Conservation (phyloP, 1,284 basidiomycete genomes). For the Ustilago trichophora region DNA sequence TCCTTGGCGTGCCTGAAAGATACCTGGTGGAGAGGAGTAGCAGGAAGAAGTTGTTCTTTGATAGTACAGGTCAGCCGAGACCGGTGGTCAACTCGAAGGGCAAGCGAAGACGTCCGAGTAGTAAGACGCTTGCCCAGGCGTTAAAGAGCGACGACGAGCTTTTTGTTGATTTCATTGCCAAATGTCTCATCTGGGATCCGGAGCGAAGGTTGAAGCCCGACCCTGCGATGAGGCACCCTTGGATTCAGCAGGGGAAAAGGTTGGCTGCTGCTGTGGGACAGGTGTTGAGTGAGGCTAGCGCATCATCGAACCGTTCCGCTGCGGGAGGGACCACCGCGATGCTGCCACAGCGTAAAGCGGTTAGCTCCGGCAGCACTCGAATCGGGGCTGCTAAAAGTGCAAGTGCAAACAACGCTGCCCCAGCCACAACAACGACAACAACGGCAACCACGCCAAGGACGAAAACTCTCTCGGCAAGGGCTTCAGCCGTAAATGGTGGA, state of each 20-base stretch:
- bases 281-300: constrained; percentile 3
- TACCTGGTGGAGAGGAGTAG: constrained; percentile 93
- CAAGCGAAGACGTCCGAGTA: constrained; percentile 85
- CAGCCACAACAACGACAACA: background rate
- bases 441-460: constrained; percentile 6
- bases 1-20: constrained; percentile 92
- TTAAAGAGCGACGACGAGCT: constrained; percentile 85
- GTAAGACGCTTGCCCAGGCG: constrained; percentile 87
- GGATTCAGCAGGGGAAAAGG: constrained; percentile 46
- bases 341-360: no score
- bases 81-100: constrained; percentile 97
- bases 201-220: constrained; percentile 94
- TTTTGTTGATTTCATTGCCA: constrained; percentile 79
- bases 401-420: background rate
- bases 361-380: no score
- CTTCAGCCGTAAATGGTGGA: background rate
- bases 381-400: no score
- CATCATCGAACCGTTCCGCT: no score
- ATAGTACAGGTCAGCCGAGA: constrained; percentile 88
- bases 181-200: constrained; percentile 97
- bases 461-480: constrained; percentile 6
- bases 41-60: constrained; percentile 94
- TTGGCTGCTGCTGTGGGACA: constrained; percentile 7
- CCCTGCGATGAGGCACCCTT: constrained; percentile 72
- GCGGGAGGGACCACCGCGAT: no score